Evolutionary conservation across 495 filamentous ascomycete species (phyloP).

Genomic region (Aspergillus baeticus): DNA sequence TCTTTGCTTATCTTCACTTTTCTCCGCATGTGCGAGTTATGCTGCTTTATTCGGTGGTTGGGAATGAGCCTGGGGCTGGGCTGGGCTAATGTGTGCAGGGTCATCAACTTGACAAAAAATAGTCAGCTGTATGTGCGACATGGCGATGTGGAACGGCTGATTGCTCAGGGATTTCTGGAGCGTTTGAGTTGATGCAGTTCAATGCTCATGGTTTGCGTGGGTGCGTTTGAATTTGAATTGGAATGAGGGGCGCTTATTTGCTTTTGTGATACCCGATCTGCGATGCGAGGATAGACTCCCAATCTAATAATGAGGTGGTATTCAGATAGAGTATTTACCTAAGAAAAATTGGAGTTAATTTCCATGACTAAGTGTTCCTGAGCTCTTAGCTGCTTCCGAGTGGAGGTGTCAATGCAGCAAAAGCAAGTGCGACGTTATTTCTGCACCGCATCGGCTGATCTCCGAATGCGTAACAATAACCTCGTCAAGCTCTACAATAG

Average conservation of each 20-base stretch:
- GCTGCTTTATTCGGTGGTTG: background rate
- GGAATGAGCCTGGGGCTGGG: too few relatives aligned
- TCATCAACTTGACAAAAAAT: conserved; percentile 95
- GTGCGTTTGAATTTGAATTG: background rate
- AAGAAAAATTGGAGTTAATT: background rate
- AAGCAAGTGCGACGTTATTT: background rate
- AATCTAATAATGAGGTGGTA: background rate
- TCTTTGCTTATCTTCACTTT: conserved; percentile 3
- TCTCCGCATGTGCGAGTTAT: background rate
- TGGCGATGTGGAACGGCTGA: conserved; percentile 92
- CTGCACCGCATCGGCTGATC: background rate
- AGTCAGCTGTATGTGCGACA: conserved; percentile 97
- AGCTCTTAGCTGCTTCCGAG: background rate
- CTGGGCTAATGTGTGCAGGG: conserved; percentile 46
- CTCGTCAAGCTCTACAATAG: too few relatives aligned
- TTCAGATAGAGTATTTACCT: background rate
- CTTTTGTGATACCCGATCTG: conserved; percentile 22
- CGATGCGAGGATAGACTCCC: background rate
- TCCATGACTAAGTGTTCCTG: conserved; percentile 4
- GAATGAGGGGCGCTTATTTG: conserved; percentile 17
- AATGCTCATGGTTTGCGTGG: background rate
- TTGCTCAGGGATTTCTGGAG: conserved; percentile 96
- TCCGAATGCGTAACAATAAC: background rate
- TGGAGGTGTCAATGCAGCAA: background rate
- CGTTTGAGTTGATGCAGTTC: conserved; percentile 68